phyloP scores from a whole-genome alignment of 495 filamentous ascomycete genomes.

The Chaetomium cochliodes region DNA sequence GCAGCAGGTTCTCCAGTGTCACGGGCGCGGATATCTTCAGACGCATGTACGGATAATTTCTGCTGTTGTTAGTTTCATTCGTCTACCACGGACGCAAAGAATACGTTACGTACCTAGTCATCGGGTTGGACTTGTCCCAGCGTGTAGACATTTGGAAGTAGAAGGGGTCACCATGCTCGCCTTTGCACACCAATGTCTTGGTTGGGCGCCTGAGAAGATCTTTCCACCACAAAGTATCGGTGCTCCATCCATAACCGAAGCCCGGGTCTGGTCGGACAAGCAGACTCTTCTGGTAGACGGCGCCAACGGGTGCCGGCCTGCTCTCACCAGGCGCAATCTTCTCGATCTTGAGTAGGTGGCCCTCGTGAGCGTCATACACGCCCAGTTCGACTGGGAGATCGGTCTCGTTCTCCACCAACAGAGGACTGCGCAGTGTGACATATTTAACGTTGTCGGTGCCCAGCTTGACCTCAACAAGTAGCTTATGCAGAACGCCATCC shows the following conservation, averaged over 20 bases:
- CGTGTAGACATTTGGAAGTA: conserved; percentile 92
- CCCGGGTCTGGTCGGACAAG: conserved; percentile 93
- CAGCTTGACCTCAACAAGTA: conserved; percentile 88
- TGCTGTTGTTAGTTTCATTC: conserved; percentile 38
- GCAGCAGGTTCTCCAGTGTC: conserved; percentile 90
- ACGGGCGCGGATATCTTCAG: conserved; percentile 86
- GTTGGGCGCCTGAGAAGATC: conserved; percentile 82
- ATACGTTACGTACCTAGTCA: conserved; percentile 61
- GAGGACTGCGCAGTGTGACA: conserved; percentile 90
- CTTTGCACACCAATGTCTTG: conserved; percentile 78
- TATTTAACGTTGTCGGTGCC: conserved; percentile 94
- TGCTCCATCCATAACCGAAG: conserved; percentile 94
- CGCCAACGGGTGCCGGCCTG: conserved; percentile 87
- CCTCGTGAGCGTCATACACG: conserved; percentile 84
- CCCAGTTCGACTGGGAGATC: conserved; percentile 95
- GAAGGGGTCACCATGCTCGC: conserved; percentile 82
- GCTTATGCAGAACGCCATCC: conserved; percentile 76
- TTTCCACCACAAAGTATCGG: conserved; percentile 84
- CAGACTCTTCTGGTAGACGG: conserved; percentile 84
- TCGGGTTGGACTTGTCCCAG: conserved; percentile 75
- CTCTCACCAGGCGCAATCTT: conserved; percentile 92
- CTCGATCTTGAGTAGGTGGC: conserved; percentile 93
- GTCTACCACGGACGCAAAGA: no score
- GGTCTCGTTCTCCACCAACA: conserved; percentile 96
- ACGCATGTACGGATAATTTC: conserved; percentile 90